Percentiles rank a stretch among this genome's conserved stretches.
phyloP scores from a whole-genome alignment of 345 rosid species.

The Cardamine resedifolia region DNA sequence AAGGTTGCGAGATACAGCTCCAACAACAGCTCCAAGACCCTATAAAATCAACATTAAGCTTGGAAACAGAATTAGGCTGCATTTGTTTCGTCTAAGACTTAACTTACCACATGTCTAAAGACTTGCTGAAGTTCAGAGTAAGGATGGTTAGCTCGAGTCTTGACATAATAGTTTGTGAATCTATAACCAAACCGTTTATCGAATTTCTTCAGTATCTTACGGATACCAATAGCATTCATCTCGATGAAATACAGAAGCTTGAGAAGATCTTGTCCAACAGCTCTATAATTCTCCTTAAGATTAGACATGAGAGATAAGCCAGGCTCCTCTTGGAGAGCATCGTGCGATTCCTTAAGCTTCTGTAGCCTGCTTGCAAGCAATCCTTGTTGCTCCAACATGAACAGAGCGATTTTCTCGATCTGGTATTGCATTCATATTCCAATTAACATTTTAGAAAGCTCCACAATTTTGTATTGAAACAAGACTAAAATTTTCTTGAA shows the following conservation, averaged over 20 bases:
- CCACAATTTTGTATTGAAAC: neutral
- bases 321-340: slow-evolving; percentile 55
- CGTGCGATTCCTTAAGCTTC: slow-evolving; percentile 59
- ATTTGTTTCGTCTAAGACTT: neutral
- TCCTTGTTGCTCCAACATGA: slow-evolving; percentile 96
- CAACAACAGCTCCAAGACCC: slow-evolving; percentile 98
- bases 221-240: slow-evolving; percentile 88
- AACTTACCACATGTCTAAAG: slow-evolving; percentile 90
- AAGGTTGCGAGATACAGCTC: slow-evolving; percentile 94
- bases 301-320: slow-evolving; percentile 54
- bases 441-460: neutral
- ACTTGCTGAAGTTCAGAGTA: slow-evolving; percentile 98
- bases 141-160: slow-evolving; percentile 98
- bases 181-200: slow-evolving; percentile 91
- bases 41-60: slow-evolving; percentile 33
- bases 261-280: slow-evolving; percentile 73
- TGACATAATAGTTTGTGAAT: slow-evolving; percentile 91
- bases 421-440: slow-evolving; percentile 34
- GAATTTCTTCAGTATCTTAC: slow-evolving; percentile 91
- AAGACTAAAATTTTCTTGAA: neutral
- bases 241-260: slow-evolving; percentile 82
- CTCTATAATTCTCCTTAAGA: slow-evolving; percentile 67
- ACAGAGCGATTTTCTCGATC: slow-evolving; percentile 92
- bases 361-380: slow-evolving; percentile 73
- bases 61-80: neutral